Evolutionary conservation across 2,329 filamentous ascomycete species (phyloP).

Genomic region (Neofusicoccum laricinum): DNA sequence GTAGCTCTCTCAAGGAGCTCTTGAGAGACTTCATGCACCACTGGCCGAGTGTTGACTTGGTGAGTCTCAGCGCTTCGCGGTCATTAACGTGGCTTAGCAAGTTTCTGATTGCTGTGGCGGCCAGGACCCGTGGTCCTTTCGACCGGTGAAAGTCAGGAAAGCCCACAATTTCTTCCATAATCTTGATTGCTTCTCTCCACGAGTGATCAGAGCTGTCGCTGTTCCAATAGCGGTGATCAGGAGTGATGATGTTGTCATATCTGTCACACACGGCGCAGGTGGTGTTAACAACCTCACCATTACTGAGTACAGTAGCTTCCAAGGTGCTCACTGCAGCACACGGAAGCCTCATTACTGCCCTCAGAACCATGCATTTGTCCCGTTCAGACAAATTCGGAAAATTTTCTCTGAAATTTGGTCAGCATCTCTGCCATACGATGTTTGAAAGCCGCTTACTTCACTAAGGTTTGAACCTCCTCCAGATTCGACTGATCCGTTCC

Average conservation of each 20-base stretch:
- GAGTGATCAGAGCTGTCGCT: conserved; percentile 21
- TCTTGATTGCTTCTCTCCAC: conserved; percentile 27
- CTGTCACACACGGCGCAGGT: conserved; percentile 9
- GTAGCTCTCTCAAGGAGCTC: conserved; percentile 80
- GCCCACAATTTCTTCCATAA: conserved; percentile 23
- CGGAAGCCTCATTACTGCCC: conserved; percentile 6
- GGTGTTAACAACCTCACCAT: not conserved
- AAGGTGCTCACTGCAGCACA: conserved; percentile 10
- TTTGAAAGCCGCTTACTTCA: not conserved
- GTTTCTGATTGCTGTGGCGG: conserved; percentile 69
- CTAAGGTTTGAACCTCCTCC: not conserved
- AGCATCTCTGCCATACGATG: not conserved
- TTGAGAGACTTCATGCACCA: conserved; percentile 79
- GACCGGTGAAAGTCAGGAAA: conserved; percentile 30
- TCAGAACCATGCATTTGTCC: not conserved
- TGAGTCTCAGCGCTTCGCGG: conserved; percentile 61
- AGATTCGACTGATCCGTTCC: not conserved
- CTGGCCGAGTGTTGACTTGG: conserved; percentile 66
- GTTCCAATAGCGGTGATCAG: conserved; percentile 17
- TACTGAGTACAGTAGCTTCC: not conserved
- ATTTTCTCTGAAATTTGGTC: not conserved
- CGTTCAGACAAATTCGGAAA: not conserved
- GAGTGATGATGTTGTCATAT: not conserved
- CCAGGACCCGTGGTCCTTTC: conserved; percentile 50
- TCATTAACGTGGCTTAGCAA: conserved; percentile 66